Percentiles rank a stretch among this genome's conserved stretches.
These are phyloP conservation scores for Setaria italica DNA, from an alignment of 202 grass and related monocot species.

Conservation along the genomic window DNA sequence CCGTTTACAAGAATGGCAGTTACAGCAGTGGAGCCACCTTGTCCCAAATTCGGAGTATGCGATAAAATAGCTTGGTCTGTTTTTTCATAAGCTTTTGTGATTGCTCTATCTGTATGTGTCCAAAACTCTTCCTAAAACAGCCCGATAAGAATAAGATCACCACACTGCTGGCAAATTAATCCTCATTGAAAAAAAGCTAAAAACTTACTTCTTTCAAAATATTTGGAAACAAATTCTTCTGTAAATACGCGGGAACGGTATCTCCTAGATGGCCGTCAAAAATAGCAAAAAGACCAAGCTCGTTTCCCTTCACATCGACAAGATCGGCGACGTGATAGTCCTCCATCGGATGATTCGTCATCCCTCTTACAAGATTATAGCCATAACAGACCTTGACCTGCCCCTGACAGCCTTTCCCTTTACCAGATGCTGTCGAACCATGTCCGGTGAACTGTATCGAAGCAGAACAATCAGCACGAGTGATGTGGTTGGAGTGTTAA, in stretches of 20 bases:
- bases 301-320: slow-evolving; percentile 47
- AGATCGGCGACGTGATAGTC: slow-evolving; percentile 78
- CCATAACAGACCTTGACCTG: slow-evolving; percentile 70
- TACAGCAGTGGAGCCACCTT: slow-evolving; percentile 82
- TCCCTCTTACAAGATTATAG: slow-evolving; percentile 73
- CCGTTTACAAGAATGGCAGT: slow-evolving; percentile 79
- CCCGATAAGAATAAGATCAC: slow-evolving; percentile 4
- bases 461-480: slow-evolving; percentile 28
- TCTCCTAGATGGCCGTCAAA: slow-evolving; percentile 88
- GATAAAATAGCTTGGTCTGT: slow-evolving; percentile 77
- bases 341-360: slow-evolving; percentile 88
- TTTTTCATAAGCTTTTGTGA: slow-evolving; percentile 77
- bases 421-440: slow-evolving; percentile 55
- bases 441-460: slow-evolving; percentile 53
- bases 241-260: slow-evolving; percentile 71
- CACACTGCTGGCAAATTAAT: neutral
- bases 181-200: neutral
- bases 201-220: slow-evolving; percentile 71
- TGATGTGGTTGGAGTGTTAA: neutral
- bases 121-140: slow-evolving; percentile 76
- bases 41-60: slow-evolving; percentile 72
- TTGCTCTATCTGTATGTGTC: slow-evolving; percentile 68
- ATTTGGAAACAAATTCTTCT: slow-evolving; percentile 77
- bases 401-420: slow-evolving; percentile 69
- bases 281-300: slow-evolving; percentile 81